Evolutionary conservation across 495 filamentous ascomycete genomes (phyloP), one percentile per base, ranked within the genome.

Genomic region (Daldinia grandis): DNA sequence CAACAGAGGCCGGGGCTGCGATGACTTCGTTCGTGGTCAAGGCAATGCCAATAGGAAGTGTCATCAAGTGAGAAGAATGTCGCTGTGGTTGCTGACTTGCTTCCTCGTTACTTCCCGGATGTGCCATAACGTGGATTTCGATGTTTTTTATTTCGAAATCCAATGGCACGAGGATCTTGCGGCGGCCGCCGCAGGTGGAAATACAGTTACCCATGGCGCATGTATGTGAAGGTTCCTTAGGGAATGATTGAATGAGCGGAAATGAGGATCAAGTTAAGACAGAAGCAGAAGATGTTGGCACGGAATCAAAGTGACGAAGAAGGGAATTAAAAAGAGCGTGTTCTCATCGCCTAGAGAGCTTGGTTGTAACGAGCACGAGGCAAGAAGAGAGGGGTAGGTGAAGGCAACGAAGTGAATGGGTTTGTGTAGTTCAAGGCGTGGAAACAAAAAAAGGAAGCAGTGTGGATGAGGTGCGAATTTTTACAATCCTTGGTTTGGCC

Each of bases 141-240:
- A n/a, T n/a, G n/a, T n/a, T n/a, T n/a, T n/a, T n/a, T n/a, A n/a
- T n/a, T 24, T 28, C 49, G 21, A 53, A 14, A 0, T 8, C 37
- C 9, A 9, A 17, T 17, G 31, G 17, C 49, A 9, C 5, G 21
- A 4, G 25, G 12, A 17, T 5, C 30, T 53, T 42, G 10, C 8
- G 30, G 5, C 28, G 28, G 25, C 44, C 42, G 44, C 44, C n/a
- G n/a, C 25, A 38, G 12, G 33, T 44, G 5, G 64, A 66, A 0
- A 66, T 10, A 31, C 56, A 60, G 24, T 66, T 66, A 60, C 64
- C 56, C 64, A 66, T 66, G 15, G 19, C 42, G 55, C 6, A 30
- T 35, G 15, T 21, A 21, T 2, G 3, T 3, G 14, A 35, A 33
- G n/a, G 4, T 28, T 55, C 14, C 27, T 17, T 1, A 4, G 9